A percentile compares a stretch with the other conserved stretches of the same genome.
phyloP scores from a whole-genome alignment of 2,329 filamentous ascomycete genomes.

The Graphilbum sp. region DNA sequence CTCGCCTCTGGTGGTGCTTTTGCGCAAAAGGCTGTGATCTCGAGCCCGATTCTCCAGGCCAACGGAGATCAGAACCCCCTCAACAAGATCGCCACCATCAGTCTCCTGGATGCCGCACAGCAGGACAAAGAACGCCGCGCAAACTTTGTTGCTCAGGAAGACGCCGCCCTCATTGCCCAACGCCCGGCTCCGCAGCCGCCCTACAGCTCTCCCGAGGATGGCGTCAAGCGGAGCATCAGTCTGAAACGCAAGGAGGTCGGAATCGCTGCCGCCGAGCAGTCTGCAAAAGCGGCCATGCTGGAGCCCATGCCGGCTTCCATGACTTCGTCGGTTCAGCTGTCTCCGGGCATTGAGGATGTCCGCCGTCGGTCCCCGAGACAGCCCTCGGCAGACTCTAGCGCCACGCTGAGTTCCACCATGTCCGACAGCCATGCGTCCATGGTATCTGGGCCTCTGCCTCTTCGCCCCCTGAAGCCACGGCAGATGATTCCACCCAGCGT shows the following conservation, averaged over 20 bases:
- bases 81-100: conserved; percentile 30
- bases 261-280: conserved; percentile 9
- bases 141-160: conserved; percentile 13
- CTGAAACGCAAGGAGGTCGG: conserved; percentile 22
- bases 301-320: conserved; percentile 18
- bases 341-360: conserved; percentile 31
- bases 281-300: conserved; percentile 9
- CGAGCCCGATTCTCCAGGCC: conserved; percentile 28
- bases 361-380: conserved; percentile 35
- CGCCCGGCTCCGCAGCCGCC: conserved; percentile 22
- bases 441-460: too few species aligned
- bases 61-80: conserved; percentile 22
- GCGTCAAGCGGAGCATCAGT: conserved; percentile 17
- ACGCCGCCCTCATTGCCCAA: conserved; percentile 17
- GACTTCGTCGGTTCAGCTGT: conserved; percentile 31
- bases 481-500: too few species aligned
- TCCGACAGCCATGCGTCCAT: too few species aligned
- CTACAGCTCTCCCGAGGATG: conserved; percentile 17
- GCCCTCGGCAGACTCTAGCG: conserved; percentile 5
- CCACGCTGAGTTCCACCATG: too few species aligned
- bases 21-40: too few species aligned
- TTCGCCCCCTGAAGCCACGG: too few species aligned
- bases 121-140: conserved; percentile 28
- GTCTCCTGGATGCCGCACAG: conserved; percentile 29
- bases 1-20: conserved; percentile 11